A percentile compares a stretch with the other conserved stretches of the same genome.
Conservation (phyloP, 371 early-diverging fungal species). For the Mucor saturninus region DNA sequence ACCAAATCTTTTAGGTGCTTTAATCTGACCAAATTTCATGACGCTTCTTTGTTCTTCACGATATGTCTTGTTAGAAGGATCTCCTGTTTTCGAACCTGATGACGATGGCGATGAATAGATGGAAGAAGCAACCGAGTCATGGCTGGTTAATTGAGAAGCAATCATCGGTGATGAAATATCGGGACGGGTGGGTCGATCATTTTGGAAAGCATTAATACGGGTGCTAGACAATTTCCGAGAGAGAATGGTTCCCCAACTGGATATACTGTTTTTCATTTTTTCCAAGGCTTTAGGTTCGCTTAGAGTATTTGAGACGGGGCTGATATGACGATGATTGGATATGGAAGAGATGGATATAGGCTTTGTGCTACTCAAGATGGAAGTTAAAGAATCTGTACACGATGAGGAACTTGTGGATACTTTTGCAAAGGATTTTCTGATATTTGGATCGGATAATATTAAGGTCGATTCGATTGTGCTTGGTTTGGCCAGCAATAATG, state of each 20-base stretch:
- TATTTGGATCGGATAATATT: background rate
- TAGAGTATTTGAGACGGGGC: too few species aligned
- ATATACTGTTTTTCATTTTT: slow-evolving; percentile 12
- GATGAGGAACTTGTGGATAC: background rate
- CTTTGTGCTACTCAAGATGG: background rate
- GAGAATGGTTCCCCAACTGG: slow-evolving; percentile 9
- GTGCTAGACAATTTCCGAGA: slow-evolving; percentile 8
- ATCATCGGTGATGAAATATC: slow-evolving; percentile 10
- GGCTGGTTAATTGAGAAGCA: background rate
- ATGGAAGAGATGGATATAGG: background rate
- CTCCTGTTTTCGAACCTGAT: background rate
- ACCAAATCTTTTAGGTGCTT: slow-evolving; percentile 32
- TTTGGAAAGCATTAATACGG: background rate
- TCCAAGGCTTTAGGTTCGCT: background rate
- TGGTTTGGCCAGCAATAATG: background rate
- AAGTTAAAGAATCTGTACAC: background rate
- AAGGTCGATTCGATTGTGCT: background rate
- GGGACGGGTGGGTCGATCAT: background rate
- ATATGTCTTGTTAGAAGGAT: background rate
- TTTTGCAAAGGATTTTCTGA: background rate
- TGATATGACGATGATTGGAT: background rate
- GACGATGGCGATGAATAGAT: background rate
- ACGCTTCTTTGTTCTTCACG: slow-evolving; percentile 2
- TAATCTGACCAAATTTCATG: slow-evolving; percentile 25
- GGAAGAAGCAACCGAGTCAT: background rate